Base-by-base conservation (phyloP, 305 asterid genomes). In the Fraxinus paxiana region DNA sequence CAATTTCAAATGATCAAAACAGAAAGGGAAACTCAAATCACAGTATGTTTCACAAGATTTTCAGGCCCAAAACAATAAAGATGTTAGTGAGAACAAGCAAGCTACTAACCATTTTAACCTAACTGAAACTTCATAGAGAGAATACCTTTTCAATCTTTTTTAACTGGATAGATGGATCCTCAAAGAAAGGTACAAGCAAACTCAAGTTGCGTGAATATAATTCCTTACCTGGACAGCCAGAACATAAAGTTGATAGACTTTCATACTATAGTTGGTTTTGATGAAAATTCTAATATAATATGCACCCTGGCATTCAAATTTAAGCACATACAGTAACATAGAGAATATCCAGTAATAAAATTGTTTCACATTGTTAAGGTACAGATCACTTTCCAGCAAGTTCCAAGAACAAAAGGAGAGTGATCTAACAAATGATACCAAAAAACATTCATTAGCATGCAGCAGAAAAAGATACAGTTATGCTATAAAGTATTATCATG, bases 111-210 rank as follows among this genome's bases (percentile, higher is more conserved):
- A 69, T 24, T 0, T 38, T 30, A 48, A 65, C 71, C 70, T 5
- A 78, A 77, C 30, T 76, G 17, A 33, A 77, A 73, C 35, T 81
- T 67, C 34, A 78, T 35, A 30, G 18, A 33, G 18, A 86, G 59
- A 77, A 22, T 86, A 90, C 95, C 95, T 92, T 90, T 77, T 88
- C 88, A 75, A 93, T 86, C 85, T 73, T 78, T 80, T 84, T 85
- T 82, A 92, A 86, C 82, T 83, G 85, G 87, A 93, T 89, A 76
- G 95, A 92, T 75, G 95, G 97, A 48, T 81, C 80, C 31, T 85
- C 91, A 35, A 93, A 87, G 89, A 93, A 92, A n/a, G 97, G 97
- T 54, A 90, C 91, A 77, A 90, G 93, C 91, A 93, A 86, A 78
- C 87, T 87, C 93, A 93, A 84, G 88, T 93, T 93, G 84, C 92